phyloP scores from a whole-genome alignment of 306 rosid species.

The Vicia sativa region DNA sequence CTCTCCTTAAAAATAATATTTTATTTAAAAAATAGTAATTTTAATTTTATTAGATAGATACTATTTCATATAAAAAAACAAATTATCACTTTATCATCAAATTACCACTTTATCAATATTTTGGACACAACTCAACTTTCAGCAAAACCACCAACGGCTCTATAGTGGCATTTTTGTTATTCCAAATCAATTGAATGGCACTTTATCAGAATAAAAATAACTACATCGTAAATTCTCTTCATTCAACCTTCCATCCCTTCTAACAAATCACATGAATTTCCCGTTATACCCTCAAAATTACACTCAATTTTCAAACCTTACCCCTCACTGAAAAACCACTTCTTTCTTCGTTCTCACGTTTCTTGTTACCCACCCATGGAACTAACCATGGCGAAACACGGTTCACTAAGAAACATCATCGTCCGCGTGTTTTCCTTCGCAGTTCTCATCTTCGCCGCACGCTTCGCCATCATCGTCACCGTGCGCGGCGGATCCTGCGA shows the following conservation, averaged over 20 bases:
- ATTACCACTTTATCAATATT: no score
- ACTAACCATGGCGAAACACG: slow-evolving; percentile 31
- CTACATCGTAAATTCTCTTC: not conserved
- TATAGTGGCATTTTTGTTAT: slow-evolving; percentile 29
- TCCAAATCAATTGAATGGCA: slow-evolving; percentile 17
- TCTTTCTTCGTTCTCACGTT: slow-evolving; percentile 18
- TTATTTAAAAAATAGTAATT: no score
- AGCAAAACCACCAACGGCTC: not conserved
- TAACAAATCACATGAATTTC: not conserved
- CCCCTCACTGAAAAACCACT: not conserved
- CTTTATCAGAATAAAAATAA: not conserved
- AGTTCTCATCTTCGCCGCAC: slow-evolving; percentile 45
- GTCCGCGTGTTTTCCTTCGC: slow-evolving; percentile 50
- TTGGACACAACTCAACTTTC: not conserved
- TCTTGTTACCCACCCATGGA: slow-evolving; percentile 43
- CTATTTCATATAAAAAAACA: no score
- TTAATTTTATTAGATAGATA: no score
- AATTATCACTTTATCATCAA: no score
- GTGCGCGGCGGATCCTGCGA: slow-evolving; percentile 48
- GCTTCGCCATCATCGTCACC: slow-evolving; percentile 54
- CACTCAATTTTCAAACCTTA: not conserved
- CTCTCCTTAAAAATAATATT: no score
- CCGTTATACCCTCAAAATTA: slow-evolving; percentile 39
- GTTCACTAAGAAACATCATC: slow-evolving; percentile 36
- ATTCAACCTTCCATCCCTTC: not conserved